phyloP scores from a whole-genome alignment of 1,284 basidiomycete genomes.

The Ganoderma leucocontextum region DNA sequence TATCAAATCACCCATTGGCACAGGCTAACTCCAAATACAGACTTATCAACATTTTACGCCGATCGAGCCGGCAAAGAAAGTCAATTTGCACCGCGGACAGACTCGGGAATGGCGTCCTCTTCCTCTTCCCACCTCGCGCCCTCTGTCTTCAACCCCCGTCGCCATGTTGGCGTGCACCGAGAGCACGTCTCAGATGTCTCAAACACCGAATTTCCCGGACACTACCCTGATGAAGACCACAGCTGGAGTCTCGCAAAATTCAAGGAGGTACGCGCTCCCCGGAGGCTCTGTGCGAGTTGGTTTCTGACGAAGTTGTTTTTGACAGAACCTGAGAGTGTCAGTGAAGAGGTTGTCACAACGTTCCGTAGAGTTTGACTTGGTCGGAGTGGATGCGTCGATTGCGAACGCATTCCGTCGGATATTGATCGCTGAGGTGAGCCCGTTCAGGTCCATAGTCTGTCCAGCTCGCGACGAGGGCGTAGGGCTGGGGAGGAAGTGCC shows the following conservation, averaged over 20 bases:
- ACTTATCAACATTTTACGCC: background rate
- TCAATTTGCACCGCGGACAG: slow-evolving; percentile 26
- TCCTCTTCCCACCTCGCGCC: slow-evolving; percentile 38
- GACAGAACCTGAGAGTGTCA: slow-evolving; percentile 76
- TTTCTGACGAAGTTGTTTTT: slow-evolving; percentile 9
- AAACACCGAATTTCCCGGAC: slow-evolving; percentile 88
- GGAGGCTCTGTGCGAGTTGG: background rate
- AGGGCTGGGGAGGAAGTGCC: background rate
- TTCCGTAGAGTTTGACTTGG: slow-evolving; percentile 93
- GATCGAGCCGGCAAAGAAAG: slow-evolving; percentile 21
- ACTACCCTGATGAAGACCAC: slow-evolving; percentile 85
- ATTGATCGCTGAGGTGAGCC: slow-evolving; percentile 89
- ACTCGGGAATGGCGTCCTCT: slow-evolving; percentile 38
- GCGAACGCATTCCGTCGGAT: slow-evolving; percentile 95
- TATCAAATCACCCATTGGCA: background rate
- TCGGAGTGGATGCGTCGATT: slow-evolving; percentile 96
- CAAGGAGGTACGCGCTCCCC: slow-evolving; percentile 64
- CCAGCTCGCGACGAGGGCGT: background rate
- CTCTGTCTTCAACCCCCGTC: slow-evolving; percentile 44
- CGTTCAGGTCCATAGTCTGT: background rate
- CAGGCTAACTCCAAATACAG: background rate
- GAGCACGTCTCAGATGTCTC: slow-evolving; percentile 86
- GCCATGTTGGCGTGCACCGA: slow-evolving; percentile 66
- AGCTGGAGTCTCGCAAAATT: slow-evolving; percentile 85
- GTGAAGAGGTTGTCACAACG: slow-evolving; percentile 83